Base-by-base conservation (phyloP, 306 rosid species). In the Hippophae rhamnoides region DNA sequence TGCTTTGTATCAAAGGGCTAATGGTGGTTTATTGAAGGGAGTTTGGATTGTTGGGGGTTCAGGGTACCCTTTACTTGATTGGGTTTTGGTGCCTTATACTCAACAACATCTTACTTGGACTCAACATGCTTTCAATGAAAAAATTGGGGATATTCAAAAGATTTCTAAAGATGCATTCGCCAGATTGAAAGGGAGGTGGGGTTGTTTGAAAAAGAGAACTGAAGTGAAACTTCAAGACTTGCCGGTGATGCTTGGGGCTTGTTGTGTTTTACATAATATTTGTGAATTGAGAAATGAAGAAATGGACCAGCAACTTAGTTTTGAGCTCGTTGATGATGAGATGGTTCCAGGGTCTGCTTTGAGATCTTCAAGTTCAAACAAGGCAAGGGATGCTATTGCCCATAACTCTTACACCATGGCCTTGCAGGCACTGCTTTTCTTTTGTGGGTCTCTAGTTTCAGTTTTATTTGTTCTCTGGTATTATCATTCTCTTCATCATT, bases 341-440 rank as follows among this genome's bases (percentile, higher is more conserved):
- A 78, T 88, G 86, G 76, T 84, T 12, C 99, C 97, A 2, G 94
- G 86, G 66, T 65, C 53, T 27, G 56, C 81, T 52, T 31, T 84
- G 69, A 84, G 90, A 66, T 88, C 97, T 6, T 61, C 53, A 1
- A 72, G 47, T 45, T 82, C 99, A 0, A 75, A 71, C 78, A 85
- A 88, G 73, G 84, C 95, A 7, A 77, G 99, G 68, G 99, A 93
- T 57, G 62, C 84, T 42, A 93, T 93, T 77, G 97, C 99, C 46
- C 99, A 93, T 76, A 88, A 93, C 84, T 93, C 13, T 63, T 93
- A 54, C 97, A 93, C 65, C 99, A 85, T 77, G 99, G 99, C 31
- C 77, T 88, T 42, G 99, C 95, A 3, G 99, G 97, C 60, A 82
- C 97, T 57, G 60, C 90, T 43, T 92, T 84, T 77, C 78, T 88